Percentiles rank a stretch among this genome's conserved stretches.
These are phyloP conservation scores for Citrullus mucosospermus DNA, from an alignment of 306 rosid species.

Conservation along the genomic window DNA sequence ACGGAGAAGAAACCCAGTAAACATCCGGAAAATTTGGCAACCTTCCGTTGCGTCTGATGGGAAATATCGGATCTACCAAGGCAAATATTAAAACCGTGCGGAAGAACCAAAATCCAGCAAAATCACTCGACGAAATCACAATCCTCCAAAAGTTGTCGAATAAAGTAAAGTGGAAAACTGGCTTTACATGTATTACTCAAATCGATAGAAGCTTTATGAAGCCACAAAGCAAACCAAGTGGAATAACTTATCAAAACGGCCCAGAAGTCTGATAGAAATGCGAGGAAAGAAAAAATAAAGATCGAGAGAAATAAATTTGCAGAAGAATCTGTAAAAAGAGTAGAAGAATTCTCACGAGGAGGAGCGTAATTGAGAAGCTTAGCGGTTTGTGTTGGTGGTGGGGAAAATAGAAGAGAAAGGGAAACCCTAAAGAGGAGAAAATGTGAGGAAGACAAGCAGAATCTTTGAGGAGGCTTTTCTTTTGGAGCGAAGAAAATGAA, in stretches of 20 bases:
- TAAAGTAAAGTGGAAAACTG: neutral
- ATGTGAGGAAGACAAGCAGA: conserved; percentile 8
- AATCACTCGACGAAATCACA: neutral
- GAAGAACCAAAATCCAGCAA: neutral
- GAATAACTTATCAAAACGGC: neutral
- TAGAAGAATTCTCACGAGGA: neutral
- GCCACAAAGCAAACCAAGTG: neutral
- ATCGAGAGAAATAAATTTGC: neutral
- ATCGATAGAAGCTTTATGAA: neutral
- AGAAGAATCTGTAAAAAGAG: neutral
- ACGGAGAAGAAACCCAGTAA: neutral
- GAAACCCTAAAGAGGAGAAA: conserved; percentile 10
- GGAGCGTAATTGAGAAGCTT: neutral
- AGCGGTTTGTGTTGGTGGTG: neutral
- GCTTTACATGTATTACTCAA: neutral
- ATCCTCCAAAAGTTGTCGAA: neutral
- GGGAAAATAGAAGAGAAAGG: neutral
- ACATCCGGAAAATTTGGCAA: neutral
- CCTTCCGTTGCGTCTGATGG: neutral
- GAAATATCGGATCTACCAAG: neutral
- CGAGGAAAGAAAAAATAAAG: neutral
- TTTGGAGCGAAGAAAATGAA: conserved; percentile 8
- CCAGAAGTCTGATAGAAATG: neutral
- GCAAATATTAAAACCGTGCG: neutral
- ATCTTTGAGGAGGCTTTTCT: neutral